Percentiles rank a stretch among this genome's conserved stretches.
phyloP scores from a whole-genome alignment of 2,329 filamentous ascomycete genomes.

The Fusarium verrucosum region DNA sequence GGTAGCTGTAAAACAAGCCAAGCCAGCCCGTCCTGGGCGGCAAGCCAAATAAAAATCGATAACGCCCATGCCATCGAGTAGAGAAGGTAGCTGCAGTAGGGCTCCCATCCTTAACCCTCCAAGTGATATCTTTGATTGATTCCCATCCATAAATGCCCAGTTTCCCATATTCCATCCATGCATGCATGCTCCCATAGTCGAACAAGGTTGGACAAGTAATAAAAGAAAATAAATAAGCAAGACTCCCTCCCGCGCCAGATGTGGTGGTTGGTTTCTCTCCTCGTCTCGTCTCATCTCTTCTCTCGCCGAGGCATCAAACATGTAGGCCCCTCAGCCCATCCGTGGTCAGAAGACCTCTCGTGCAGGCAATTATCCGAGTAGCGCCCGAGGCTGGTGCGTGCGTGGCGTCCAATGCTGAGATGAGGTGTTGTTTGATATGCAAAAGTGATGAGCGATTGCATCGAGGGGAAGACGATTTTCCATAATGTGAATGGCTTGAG shows the following conservation, averaged over 20 bases:
- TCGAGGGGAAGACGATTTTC: background rate
- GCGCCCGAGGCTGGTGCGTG: slow-evolving; percentile 28
- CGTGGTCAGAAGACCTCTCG: slow-evolving; percentile 27
- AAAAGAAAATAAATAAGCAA: slow-evolving; percentile 17
- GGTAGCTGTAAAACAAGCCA: background rate
- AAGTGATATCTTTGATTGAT: slow-evolving; percentile 36
- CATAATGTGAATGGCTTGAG: background rate
- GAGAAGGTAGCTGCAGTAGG: slow-evolving; percentile 5
- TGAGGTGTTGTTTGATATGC: slow-evolving; percentile 2
- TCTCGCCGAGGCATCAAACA: background rate
- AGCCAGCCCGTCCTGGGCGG: slow-evolving; percentile 9
- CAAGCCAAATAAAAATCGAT: slow-evolving; percentile 2
- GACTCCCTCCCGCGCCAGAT: slow-evolving; percentile 20
- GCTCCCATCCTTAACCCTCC: slow-evolving; percentile 14
- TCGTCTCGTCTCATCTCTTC: background rate
- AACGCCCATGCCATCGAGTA: slow-evolving; percentile 36
- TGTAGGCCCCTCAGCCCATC: background rate
- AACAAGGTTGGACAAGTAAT: background rate
- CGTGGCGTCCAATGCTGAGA: slow-evolving; percentile 35
- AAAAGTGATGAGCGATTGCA: slow-evolving; percentile 5
- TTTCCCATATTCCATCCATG: slow-evolving; percentile 37
- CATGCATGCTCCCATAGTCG: slow-evolving; percentile 27
- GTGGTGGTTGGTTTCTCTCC: slow-evolving; percentile 19
- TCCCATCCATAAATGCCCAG: slow-evolving; percentile 37
- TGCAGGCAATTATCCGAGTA: slow-evolving; percentile 13